phyloP scores from a whole-genome alignment of 1,139 yeast genomes.

The Yamadazyma taylorii region DNA sequence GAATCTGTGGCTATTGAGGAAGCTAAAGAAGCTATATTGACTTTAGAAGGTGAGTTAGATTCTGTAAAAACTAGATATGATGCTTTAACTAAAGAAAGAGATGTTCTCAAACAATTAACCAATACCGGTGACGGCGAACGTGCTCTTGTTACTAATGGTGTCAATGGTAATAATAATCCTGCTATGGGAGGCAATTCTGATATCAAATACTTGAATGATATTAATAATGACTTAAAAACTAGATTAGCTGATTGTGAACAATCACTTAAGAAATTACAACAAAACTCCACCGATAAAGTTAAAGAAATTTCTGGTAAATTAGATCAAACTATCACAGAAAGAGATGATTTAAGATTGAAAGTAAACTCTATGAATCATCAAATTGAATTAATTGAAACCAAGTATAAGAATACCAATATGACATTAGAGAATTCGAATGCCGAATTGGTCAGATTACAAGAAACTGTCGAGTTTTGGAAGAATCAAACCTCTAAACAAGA shows the following conservation, averaged over 20 bases:
- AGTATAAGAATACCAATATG: slow-evolving; percentile 29
- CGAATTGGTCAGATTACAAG: slow-evolving; percentile 51
- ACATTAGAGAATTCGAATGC: slow-evolving; percentile 46
- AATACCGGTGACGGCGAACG: slow-evolving; percentile 13
- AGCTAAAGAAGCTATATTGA: slow-evolving; percentile 73
- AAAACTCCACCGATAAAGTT: slow-evolving; percentile 25
- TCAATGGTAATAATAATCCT: slow-evolving; percentile 2
- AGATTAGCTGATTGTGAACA: slow-evolving; percentile 30
- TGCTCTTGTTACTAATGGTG: slow-evolving; percentile 2
- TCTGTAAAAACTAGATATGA: slow-evolving; percentile 49
- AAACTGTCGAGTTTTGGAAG: slow-evolving; percentile 47
- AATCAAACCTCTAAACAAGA: slow-evolving; percentile 58
- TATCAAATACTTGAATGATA: slow-evolving; percentile 28
- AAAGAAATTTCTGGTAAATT: slow-evolving; percentile 30
- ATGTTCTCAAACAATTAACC: slow-evolving; percentile 53
- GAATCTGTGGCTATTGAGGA: slow-evolving; percentile 67
- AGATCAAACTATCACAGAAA: slow-evolving; percentile 23
- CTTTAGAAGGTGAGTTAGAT: slow-evolving; percentile 63
- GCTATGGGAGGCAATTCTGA: slow-evolving; percentile 13
- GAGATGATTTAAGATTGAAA: slow-evolving; percentile 34
- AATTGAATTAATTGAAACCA: slow-evolving; percentile 35
- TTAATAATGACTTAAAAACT: slow-evolving; percentile 27
- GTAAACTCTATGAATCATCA: slow-evolving; percentile 32
- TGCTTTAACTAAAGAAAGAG: slow-evolving; percentile 63
- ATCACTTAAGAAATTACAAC: slow-evolving; percentile 30